These are phyloP conservation scores for Dioszegia aurantiaca DNA, from an alignment of 768 basidiomycete species.

Conservation along the genomic window DNA sequence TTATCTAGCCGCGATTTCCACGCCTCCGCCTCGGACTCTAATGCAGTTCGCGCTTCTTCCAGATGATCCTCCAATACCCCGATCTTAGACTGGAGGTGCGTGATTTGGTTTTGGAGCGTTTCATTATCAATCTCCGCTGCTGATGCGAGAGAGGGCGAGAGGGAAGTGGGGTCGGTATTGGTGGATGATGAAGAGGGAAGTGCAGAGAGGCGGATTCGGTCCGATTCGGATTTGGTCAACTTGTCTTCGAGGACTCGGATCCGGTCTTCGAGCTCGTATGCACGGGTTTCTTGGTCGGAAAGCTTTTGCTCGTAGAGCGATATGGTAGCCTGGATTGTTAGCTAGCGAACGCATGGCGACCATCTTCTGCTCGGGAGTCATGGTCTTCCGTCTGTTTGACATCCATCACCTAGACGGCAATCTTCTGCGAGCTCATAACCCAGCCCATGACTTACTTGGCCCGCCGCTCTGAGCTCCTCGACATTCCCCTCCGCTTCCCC, in stretches of 20 bases:
- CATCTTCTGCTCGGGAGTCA: too few relatives aligned
- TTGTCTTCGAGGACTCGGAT: conserved; percentile 41
- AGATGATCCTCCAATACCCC: conserved; percentile 74
- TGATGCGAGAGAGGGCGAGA: conserved; percentile 55
- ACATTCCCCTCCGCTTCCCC: conserved; percentile 69
- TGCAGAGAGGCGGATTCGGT: neutral
- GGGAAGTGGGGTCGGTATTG: too few relatives aligned
- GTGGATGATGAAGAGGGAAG: neutral
- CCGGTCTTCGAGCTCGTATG: conserved; percentile 42
- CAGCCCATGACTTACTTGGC: conserved; percentile 62
- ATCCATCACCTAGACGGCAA: too few relatives aligned
- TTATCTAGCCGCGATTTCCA: conserved; percentile 39
- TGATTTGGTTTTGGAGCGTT: conserved; percentile 80
- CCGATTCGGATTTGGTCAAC: conserved; percentile 12
- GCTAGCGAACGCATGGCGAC: too few relatives aligned
- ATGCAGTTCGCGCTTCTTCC: conserved; percentile 64
- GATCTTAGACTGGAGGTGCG: conserved; percentile 77
- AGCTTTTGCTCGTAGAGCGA: conserved; percentile 80
- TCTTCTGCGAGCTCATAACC: too few relatives aligned
- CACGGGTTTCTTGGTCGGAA: conserved; percentile 66
- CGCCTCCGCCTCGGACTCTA: conserved; percentile 63
- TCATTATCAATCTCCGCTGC: conserved; percentile 95
- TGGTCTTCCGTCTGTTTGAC: too few relatives aligned
- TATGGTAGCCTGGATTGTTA: conserved; percentile 59
- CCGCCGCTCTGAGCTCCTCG: conserved; percentile 80